phyloP scores from a whole-genome alignment of 345 rosid species.

The Dipteronia sinensis region DNA sequence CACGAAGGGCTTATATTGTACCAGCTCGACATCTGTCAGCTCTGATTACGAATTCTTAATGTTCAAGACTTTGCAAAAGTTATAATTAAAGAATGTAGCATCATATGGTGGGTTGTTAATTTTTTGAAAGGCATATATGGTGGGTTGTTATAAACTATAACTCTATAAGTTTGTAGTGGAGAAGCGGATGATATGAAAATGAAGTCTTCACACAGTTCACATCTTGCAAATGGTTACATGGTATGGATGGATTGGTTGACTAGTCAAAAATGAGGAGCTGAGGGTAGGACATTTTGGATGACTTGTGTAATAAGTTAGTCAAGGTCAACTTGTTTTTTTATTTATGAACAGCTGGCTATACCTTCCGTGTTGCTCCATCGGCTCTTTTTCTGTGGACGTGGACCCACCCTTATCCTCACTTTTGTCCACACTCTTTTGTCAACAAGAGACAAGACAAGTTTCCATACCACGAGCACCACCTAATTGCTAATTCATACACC shows the following conservation, averaged over 20 bases:
- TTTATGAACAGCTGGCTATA: neutral
- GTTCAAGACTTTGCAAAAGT: too few species aligned
- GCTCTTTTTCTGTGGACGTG: neutral
- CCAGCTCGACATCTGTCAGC: too few species aligned
- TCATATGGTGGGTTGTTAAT: too few species aligned
- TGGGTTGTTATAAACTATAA: too few species aligned
- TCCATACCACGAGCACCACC: too few species aligned
- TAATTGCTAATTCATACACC: too few species aligned
- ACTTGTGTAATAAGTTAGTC: constrained; percentile 16
- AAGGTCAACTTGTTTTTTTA: constrained; percentile 20
- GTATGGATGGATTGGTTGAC: constrained; percentile 16
- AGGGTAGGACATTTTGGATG: neutral
- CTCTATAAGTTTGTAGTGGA: neutral
- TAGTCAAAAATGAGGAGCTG: constrained; percentile 28
- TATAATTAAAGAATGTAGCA: too few species aligned
- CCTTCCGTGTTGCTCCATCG: neutral
- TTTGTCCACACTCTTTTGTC: neutral
- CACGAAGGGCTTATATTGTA: too few species aligned
- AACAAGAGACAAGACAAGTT: too few species aligned
- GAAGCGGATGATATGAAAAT: neutral
- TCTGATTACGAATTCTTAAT: too few species aligned
- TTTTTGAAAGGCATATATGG: too few species aligned
- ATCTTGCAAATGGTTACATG: neutral
- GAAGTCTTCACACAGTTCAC: too few species aligned
- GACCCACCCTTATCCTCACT: neutral